Conservation (phyloP, 805 yeast genomes). For the Kodamaea nitidulidarum region DNA sequence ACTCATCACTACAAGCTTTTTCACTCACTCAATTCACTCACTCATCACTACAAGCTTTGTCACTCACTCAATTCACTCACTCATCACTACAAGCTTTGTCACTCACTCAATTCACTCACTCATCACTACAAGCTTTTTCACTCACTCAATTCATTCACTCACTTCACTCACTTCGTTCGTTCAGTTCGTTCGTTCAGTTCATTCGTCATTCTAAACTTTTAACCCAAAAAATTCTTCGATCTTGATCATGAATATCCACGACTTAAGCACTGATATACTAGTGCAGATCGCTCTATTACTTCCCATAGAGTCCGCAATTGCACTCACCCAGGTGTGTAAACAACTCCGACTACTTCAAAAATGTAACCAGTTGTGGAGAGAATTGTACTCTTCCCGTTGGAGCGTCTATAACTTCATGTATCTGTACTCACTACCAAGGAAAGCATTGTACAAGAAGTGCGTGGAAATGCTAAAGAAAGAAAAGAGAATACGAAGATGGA, state of each 20-base stretch:
- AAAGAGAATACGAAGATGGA: background rate
- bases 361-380: background rate
- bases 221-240: background rate
- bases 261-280: background rate
- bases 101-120: too few species aligned
- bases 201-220: background rate
- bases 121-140: too few species aligned
- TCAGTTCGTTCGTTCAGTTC: background rate
- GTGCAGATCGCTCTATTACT: background rate
- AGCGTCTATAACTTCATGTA: constrained; percentile 1
- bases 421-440: constrained; percentile 1
- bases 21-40: too few species aligned
- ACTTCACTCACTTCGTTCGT: too few species aligned
- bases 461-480: background rate
- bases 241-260: background rate
- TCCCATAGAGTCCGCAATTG: background rate
- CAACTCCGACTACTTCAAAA: background rate
- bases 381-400: background rate
- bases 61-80: too few species aligned
- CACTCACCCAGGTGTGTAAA: background rate
- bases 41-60: too few species aligned
- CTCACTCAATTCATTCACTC: too few species aligned
- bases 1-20: too few species aligned
- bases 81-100: too few species aligned
- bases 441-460: constrained; percentile 1